Conservation (phyloP, 352 stramenopile genomes). For the Lagenidium giganteum region DNA sequence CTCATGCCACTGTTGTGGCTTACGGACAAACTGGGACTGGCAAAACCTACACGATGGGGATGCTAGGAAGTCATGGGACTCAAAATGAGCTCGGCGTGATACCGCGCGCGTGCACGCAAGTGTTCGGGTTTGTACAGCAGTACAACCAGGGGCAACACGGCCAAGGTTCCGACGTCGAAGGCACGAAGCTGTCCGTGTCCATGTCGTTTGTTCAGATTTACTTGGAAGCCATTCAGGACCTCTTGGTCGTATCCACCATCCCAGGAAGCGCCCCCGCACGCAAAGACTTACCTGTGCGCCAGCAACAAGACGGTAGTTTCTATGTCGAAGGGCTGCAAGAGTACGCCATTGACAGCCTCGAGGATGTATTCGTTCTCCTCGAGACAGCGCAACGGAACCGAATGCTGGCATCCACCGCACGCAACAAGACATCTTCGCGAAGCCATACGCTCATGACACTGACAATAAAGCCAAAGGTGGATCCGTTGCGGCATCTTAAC, state of each 20-base stretch:
- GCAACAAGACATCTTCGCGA: slow-evolving; percentile 66
- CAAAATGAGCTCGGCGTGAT: slow-evolving; percentile 45
- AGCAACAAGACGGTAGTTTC: slow-evolving; percentile 39
- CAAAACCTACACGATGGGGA: slow-evolving; percentile 79
- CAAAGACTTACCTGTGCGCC: too few relatives aligned
- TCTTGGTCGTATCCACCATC: slow-evolving; percentile 24
- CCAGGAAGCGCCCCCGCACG: not conserved
- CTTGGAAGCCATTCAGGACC: slow-evolving; percentile 65
- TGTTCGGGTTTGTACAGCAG: slow-evolving; percentile 28
- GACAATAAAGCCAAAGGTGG: slow-evolving; percentile 22
- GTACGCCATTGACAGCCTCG: slow-evolving; percentile 37
- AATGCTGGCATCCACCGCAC: slow-evolving; percentile 42
- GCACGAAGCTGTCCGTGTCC: slow-evolving; percentile 19
- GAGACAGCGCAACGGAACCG: slow-evolving; percentile 44
- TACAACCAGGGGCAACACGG: slow-evolving; percentile 9
- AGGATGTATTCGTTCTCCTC: slow-evolving; percentile 41
- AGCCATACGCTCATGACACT: slow-evolving; percentile 71
- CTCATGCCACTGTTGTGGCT: slow-evolving; percentile 47
- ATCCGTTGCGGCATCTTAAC: too few relatives aligned
- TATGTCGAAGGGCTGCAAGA: slow-evolving; percentile 55
- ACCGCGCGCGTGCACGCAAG: slow-evolving; percentile 48
- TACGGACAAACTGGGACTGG: slow-evolving; percentile 74
- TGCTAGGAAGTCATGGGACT: slow-evolving; percentile 33
- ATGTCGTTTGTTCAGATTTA: slow-evolving; percentile 78
- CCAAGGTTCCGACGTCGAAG: not conserved